Conservation (phyloP, 148 eudicot genomes). For the Polygonum aviculare region DNA sequence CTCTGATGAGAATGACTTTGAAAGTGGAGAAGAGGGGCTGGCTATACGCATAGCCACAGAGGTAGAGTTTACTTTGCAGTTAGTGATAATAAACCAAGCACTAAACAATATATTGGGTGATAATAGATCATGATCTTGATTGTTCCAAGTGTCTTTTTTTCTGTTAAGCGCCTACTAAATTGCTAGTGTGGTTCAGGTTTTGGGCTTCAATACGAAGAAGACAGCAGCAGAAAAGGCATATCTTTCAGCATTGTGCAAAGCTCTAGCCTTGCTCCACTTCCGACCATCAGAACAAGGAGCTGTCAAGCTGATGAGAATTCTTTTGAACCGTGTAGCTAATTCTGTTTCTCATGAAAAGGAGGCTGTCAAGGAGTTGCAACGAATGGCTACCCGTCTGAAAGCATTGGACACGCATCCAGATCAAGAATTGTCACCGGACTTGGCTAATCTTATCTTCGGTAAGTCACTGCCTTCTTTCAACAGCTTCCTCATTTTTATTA, state of each 20-base stretch:
- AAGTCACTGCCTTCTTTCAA: conserved; percentile 12
- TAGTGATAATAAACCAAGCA: not conserved
- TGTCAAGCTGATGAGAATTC: conserved; percentile 57
- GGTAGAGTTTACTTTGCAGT: conserved; percentile 31
- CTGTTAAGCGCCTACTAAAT: not conserved
- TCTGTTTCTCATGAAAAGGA: conserved; percentile 69
- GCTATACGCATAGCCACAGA: conserved; percentile 77
- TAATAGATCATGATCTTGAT: not conserved
- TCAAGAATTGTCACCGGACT: conserved; percentile 44
- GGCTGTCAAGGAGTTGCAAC: conserved; percentile 53
- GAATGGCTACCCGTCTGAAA: conserved; percentile 54
- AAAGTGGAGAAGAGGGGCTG: conserved; percentile 80
- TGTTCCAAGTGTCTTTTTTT: conserved; percentile 1
- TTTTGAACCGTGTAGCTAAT: conserved; percentile 40
- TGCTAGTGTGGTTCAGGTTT: conserved; percentile 28
- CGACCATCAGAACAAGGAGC: conserved; percentile 61
- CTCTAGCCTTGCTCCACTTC: conserved; percentile 52
- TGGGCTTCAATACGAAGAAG: conserved; percentile 52
- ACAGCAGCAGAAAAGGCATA: conserved; percentile 76
- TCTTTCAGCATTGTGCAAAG: conserved; percentile 57
- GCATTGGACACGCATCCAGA: conserved; percentile 54
- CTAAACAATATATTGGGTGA: not conserved
- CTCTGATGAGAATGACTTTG: conserved; percentile 42
- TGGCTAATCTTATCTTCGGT: conserved; percentile 53
- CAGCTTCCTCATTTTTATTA: not conserved